Percentiles rank a stretch among this genome's conserved stretches.
Evolutionary conservation across 352 stramenopile species (phyloP).

Genomic region (Pythium oligandrum): DNA sequence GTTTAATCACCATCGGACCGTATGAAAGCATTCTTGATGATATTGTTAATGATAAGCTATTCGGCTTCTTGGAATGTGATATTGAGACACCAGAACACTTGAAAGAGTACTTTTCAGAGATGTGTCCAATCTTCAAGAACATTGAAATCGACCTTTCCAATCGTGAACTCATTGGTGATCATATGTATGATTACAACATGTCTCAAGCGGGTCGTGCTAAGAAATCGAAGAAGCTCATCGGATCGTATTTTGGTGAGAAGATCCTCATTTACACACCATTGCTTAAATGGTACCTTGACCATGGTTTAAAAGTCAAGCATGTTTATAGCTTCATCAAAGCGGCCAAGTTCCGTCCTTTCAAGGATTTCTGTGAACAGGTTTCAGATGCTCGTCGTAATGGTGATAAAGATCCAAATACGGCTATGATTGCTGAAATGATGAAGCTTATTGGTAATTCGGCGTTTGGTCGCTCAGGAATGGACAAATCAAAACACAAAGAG

Average conservation of each 20-base stretch:
- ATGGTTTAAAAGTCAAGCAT: conserved; percentile 25
- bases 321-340: conserved; percentile 28
- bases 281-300: conserved; percentile 31
- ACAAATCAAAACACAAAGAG: conserved; percentile 18
- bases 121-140: conserved; percentile 37
- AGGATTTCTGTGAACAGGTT: conserved; percentile 13
- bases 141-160: conserved; percentile 15
- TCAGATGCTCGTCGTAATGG: conserved; percentile 20
- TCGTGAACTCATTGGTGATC: conserved; percentile 19
- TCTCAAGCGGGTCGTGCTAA: not conserved
- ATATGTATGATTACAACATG: conserved; percentile 26
- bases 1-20: conserved; percentile 10
- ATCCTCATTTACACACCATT: conserved; percentile 32
- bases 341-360: conserved; percentile 14
- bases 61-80: conserved; percentile 37
- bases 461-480: conserved; percentile 16
- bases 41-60: conserved; percentile 23
- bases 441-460: conserved; percentile 16
- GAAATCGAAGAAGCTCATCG: conserved; percentile 22
- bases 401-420: conserved; percentile 18
- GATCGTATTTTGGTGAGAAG: conserved; percentile 28
- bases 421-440: conserved; percentile 15
- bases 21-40: conserved; percentile 29
- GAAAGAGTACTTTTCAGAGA: conserved; percentile 29
- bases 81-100: conserved; percentile 27